Percentiles rank a stretch among this genome's conserved stretches.
phyloP scores from a whole-genome alignment of 1,139 yeast species.

The Yamadazyma aaseri region DNA sequence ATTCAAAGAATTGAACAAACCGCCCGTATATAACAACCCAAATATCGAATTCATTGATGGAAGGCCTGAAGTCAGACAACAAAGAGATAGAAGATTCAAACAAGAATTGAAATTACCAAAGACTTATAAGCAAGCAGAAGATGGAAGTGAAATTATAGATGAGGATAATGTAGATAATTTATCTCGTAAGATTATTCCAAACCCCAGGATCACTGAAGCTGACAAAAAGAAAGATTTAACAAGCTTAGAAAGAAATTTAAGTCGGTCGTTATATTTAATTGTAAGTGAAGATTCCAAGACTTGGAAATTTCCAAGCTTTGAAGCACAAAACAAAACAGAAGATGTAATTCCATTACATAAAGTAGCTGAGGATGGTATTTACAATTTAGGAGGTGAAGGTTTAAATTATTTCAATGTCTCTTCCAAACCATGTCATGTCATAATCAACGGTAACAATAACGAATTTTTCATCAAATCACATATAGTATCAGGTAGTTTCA shows the following conservation, averaged over 20 bases:
- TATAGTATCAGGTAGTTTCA: constrained; percentile 82
- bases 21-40: constrained; percentile 70
- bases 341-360: constrained; percentile 56
- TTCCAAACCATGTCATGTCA: constrained; percentile 77
- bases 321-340: constrained; percentile 21
- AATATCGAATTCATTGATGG: constrained; percentile 81
- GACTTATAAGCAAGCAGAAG: constrained; percentile 42
- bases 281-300: constrained; percentile 44
- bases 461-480: constrained; percentile 84
- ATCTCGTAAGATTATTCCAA: constrained; percentile 68
- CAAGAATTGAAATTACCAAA: constrained; percentile 74
- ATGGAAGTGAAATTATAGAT: constrained; percentile 38
- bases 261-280: constrained; percentile 76
- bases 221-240: constrained; percentile 60
- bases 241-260: constrained; percentile 75
- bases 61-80: constrained; percentile 79
- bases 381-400: constrained; percentile 66
- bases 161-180: constrained; percentile 48
- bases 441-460: constrained; percentile 29
- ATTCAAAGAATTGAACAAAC: constrained; percentile 71
- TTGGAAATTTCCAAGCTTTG: constrained; percentile 84
- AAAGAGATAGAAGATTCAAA: constrained; percentile 83
- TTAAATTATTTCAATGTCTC: constrained; percentile 91
- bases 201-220: constrained; percentile 74
- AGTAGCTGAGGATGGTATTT: constrained; percentile 74